These are phyloP conservation scores for Arbutus unedo DNA, from an alignment of 148 eudicot genomes.

Conservation along the genomic window DNA sequence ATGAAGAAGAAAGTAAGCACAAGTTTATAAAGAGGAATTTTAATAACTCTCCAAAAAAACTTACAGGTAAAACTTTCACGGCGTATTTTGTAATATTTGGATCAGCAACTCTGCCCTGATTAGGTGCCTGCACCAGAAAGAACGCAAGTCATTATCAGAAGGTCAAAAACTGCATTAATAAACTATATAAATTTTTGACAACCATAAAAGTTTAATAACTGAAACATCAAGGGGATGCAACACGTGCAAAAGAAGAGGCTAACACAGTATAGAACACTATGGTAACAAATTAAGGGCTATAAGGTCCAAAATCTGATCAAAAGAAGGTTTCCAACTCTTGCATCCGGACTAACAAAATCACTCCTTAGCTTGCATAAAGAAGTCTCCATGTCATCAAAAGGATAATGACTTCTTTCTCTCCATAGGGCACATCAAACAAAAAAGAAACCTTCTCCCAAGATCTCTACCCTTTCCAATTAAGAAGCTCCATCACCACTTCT, in stretches of 20 bases:
- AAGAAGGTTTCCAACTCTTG: neutral
- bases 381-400: neutral
- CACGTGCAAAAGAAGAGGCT: neutral
- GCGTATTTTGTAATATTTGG: constrained; percentile 86
- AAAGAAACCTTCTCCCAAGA: neutral
- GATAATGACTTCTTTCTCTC: neutral
- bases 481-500: neutral
- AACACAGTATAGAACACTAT: neutral
- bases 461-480: neutral
- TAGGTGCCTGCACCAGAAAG: constrained; percentile 51
- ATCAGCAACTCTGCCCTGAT: constrained; percentile 70
- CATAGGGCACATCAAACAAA: neutral
- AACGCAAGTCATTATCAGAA: neutral
- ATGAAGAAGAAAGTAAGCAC: neutral
- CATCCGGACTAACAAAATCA: neutral
- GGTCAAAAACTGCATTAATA: neutral
- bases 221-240: neutral
- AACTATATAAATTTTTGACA: neutral
- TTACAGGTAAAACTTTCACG: constrained; percentile 90
- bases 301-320: neutral
- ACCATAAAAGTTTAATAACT: neutral
- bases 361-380: neutral
- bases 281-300: neutral
- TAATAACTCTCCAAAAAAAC: constrained; percentile 17
- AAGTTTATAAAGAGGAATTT: neutral